Conservation (phyloP, 495 filamentous ascomycete genomes). For the Trichoderma erinaceum region DNA sequence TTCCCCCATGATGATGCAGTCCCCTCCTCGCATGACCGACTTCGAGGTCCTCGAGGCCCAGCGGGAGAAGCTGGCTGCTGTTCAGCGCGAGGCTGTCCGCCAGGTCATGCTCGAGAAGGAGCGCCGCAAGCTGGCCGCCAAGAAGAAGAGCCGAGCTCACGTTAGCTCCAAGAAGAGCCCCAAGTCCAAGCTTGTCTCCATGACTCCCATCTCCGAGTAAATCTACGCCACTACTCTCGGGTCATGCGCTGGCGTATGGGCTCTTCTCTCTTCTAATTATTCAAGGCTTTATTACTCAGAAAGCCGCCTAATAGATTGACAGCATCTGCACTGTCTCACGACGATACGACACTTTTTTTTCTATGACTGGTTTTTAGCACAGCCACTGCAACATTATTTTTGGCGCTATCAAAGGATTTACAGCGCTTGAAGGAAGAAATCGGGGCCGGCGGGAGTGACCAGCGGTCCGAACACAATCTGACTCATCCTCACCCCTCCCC, state of each 20-base stretch:
- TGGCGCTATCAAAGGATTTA: conserved; percentile 2
- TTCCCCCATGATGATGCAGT: conserved; percentile 21
- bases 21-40: conserved; percentile 24
- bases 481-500: background rate
- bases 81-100: conserved; percentile 42
- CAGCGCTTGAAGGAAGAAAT: background rate
- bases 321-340: background rate
- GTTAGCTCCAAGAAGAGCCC: conserved; percentile 30
- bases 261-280: conserved; percentile 6
- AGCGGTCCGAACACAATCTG: background rate
- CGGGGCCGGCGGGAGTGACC: background rate
- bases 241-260: conserved; percentile 1
- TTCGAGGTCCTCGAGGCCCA: conserved; percentile 39
- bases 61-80: conserved; percentile 36
- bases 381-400: background rate
- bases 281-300: background rate
- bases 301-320: background rate
- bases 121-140: conserved; percentile 30
- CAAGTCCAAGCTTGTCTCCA: conserved; percentile 40
- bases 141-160: background rate
- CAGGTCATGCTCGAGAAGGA: conserved; percentile 44
- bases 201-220: conserved; percentile 44
- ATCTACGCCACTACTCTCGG: background rate
- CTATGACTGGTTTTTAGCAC: conserved; percentile 7
- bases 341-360: background rate